phyloP scores from a whole-genome alignment of 139 green algal species.

The Micractinium sp. region DNA sequence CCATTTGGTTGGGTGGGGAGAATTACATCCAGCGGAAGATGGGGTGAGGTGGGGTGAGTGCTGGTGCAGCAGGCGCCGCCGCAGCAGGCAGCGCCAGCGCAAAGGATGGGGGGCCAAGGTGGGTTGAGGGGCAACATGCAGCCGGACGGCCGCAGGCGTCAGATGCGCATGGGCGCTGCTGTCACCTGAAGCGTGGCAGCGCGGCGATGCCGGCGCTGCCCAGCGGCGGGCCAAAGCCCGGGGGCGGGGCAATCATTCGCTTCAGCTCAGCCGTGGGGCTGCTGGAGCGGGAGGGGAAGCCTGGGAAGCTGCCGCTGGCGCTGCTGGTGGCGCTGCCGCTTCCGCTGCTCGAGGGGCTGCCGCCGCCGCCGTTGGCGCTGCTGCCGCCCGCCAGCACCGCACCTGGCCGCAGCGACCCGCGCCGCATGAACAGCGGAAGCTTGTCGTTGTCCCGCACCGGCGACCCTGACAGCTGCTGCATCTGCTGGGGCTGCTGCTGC shows the following conservation, averaged over 20 bases:
- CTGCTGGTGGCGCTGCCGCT: constrained; percentile 9
- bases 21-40: neutral
- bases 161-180: neutral
- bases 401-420: neutral
- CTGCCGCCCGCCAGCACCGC: neutral
- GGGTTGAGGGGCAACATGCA: neutral
- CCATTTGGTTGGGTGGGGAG: neutral
- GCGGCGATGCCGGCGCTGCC: constrained; percentile 2
- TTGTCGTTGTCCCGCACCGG: constrained; percentile 16
- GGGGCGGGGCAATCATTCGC: constrained; percentile 9
- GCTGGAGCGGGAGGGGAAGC: constrained; percentile 6
- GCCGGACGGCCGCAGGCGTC: neutral
- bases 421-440: constrained; percentile 26
- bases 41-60: neutral
- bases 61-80: neutral
- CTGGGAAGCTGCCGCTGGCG: constrained; percentile 25
- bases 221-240: constrained; percentile 17
- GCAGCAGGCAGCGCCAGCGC: neutral
- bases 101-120: neutral
- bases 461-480: neutral
- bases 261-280: constrained; percentile 22
- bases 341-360: neutral
- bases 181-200: constrained; percentile 32
- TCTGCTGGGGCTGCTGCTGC: constrained; percentile 6
- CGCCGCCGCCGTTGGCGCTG: neutral